phyloP scores from a whole-genome alignment of 441 rosid genomes.

The Jatropha multifida region DNA sequence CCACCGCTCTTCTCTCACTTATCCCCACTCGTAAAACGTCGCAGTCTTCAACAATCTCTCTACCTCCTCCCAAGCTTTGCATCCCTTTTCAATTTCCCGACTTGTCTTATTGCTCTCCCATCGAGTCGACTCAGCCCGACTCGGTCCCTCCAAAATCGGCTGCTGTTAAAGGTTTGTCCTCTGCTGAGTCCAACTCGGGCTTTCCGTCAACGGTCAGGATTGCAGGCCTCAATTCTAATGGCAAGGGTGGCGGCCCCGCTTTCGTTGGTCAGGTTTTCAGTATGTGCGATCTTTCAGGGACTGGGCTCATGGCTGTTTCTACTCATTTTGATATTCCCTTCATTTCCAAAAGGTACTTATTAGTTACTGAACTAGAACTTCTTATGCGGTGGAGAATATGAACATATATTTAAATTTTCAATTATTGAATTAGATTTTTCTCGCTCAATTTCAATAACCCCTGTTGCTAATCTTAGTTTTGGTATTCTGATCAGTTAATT shows the following conservation, averaged over 20 bases:
- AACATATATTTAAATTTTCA: not conserved
- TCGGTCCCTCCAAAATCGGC: constrained; percentile 49
- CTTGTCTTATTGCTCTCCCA: constrained; percentile 30
- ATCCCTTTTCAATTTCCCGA: constrained; percentile 54
- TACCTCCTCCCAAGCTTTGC: constrained; percentile 53
- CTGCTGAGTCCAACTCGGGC: constrained; percentile 54
- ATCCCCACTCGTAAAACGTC: constrained; percentile 35
- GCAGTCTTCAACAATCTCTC: constrained; percentile 30
- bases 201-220: constrained; percentile 84
- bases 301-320: constrained; percentile 94
- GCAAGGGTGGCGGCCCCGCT: constrained; percentile 81
- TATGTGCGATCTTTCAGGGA: constrained; percentile 96
- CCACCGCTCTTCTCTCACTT: constrained; percentile 43
- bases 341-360: constrained; percentile 66
- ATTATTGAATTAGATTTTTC: too few relatives aligned
- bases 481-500: too few relatives aligned
- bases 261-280: constrained; percentile 95
- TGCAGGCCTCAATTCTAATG: constrained; percentile 59
- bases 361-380: not conserved
- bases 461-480: not conserved
- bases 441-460: too few relatives aligned
- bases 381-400: not conserved
- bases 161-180: constrained; percentile 41
- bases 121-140: constrained; percentile 36
- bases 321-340: constrained; percentile 86